phyloP scores from a whole-genome alignment of 257 asterid species.

The Ehretia macrophylla region DNA sequence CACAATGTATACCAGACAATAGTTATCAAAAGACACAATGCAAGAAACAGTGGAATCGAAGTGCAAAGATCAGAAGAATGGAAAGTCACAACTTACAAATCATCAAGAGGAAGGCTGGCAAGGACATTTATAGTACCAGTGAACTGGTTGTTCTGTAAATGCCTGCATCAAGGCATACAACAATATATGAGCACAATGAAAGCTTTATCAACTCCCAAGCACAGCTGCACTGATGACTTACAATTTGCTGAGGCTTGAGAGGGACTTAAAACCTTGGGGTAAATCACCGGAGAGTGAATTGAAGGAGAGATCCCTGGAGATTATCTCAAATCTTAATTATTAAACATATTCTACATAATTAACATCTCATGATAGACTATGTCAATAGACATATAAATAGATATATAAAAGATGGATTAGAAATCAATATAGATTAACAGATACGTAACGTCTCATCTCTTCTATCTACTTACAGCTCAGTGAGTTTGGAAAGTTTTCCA shows the following conservation, averaged over 20 bases:
- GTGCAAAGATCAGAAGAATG: not conserved
- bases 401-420: no score
- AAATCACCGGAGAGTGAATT: slow-evolving; percentile 46
- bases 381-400: slow-evolving; percentile 2
- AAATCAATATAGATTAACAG: no score
- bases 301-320: slow-evolving; percentile 53
- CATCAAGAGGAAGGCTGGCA: slow-evolving; percentile 44
- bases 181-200: slow-evolving; percentile 15
- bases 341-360: no score
- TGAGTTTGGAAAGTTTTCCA: slow-evolving; percentile 41
- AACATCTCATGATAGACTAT: no score
- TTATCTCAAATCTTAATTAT: not conserved
- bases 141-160: slow-evolving; percentile 55
- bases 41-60: not conserved
- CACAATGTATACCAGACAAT: no score
- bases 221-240: slow-evolving; percentile 22
- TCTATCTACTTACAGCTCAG: slow-evolving; percentile 33
- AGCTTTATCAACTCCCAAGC: slow-evolving; percentile 2
- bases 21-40: not conserved
- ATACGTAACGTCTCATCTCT: no score
- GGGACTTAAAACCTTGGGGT: slow-evolving; percentile 44
- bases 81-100: slow-evolving; percentile 38
- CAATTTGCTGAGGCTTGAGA: slow-evolving; percentile 38
- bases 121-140: slow-evolving; percentile 54
- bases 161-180: slow-evolving; percentile 30